phyloP scores from a whole-genome alignment of 345 rosid genomes.

The Brassica juncea region DNA sequence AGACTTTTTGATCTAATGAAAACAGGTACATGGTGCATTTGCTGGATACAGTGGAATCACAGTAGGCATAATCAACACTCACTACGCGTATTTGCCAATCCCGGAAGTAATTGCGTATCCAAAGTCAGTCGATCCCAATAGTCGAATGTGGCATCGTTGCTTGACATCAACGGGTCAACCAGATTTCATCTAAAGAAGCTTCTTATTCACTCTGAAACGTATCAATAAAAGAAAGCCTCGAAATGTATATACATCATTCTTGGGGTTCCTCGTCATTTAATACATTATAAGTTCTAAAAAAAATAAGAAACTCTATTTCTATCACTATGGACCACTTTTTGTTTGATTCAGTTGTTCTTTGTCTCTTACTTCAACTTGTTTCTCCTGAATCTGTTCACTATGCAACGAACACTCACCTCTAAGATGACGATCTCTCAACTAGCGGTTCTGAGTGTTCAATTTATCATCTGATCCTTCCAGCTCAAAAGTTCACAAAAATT shows the following conservation, averaged over 20 bases:
- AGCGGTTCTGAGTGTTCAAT: background rate
- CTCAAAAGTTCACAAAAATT: background rate
- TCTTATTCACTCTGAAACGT: background rate
- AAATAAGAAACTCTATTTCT: background rate
- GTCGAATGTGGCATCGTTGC: constrained; percentile 99
- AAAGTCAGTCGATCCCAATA: constrained; percentile 86
- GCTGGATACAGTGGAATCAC: constrained; percentile 97
- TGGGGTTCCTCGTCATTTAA: constrained; percentile 23
- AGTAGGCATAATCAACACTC: constrained; percentile 94
- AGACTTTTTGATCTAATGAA: background rate
- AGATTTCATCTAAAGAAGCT: constrained; percentile 55
- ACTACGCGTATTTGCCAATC: constrained; percentile 88
- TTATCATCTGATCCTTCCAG: background rate
- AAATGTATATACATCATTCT: constrained; percentile 32
- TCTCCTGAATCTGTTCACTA: background rate
- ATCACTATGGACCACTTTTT: background rate
- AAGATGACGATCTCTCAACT: background rate
- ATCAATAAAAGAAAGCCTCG: background rate
- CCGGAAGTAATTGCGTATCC: constrained; percentile 91
- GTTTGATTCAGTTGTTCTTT: background rate
- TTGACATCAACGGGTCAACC: constrained; percentile 97
- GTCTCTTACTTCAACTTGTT: background rate
- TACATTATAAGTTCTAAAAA: background rate
- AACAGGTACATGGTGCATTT: constrained; percentile 95
- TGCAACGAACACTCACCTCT: background rate